phyloP scores from a whole-genome alignment of 2,329 filamentous ascomycete species.

The Fonsecaea monophora region DNA sequence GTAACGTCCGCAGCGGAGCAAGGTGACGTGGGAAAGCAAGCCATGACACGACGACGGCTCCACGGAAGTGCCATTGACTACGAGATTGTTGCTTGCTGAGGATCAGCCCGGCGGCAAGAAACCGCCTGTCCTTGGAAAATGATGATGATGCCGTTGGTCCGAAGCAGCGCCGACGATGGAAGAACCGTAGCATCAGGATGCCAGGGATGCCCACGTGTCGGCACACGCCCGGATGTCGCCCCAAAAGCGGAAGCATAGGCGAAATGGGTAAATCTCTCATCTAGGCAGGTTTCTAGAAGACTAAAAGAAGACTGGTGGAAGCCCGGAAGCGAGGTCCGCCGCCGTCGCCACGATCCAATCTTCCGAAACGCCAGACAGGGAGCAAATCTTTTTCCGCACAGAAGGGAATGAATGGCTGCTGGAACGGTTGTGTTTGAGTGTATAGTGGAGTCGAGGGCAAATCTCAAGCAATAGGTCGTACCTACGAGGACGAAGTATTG shows the following conservation, averaged over 20 bases:
- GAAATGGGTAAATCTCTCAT: slow-evolving; percentile 23
- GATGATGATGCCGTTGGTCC: neutral
- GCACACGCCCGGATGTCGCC: slow-evolving; percentile 6
- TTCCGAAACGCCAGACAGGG: neutral
- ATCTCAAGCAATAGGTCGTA: neutral
- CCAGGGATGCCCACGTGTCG: slow-evolving; percentile 13
- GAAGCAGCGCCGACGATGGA: slow-evolving; percentile 2
- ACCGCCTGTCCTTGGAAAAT: neutral
- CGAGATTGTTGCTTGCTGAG: slow-evolving; percentile 12
- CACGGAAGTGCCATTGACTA: neutral
- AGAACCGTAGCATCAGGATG: neutral
- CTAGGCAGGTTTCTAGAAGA: slow-evolving; percentile 31
- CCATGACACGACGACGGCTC: neutral
- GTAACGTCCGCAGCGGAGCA: slow-evolving; percentile 24
- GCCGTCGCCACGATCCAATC: neutral
- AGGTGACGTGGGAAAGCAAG: slow-evolving; percentile 8
- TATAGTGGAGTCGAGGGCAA: neutral
- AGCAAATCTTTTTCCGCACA: neutral
- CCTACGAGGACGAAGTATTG: neutral
- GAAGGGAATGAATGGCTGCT: neutral
- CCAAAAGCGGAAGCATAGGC: slow-evolving; percentile 17
- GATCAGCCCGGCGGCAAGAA: neutral
- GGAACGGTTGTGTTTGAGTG: neutral
- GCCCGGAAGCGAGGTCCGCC: neutral
- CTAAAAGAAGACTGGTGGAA: neutral